phyloP scores from a whole-genome alignment of 441 rosid species.

The Flueggea neowawraea region DNA sequence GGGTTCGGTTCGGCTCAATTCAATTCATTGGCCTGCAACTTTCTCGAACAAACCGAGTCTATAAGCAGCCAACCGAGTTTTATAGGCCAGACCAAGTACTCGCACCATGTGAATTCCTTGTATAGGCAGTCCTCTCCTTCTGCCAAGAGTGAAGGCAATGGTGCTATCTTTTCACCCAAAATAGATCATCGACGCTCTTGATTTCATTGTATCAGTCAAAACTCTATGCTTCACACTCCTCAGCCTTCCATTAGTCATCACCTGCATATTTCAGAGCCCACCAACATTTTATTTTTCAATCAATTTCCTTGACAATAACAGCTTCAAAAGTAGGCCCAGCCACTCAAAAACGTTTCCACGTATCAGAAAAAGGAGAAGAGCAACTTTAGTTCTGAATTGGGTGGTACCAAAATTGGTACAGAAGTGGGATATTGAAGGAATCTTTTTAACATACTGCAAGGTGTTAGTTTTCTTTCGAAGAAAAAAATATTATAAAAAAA shows the following conservation, averaged over 20 bases:
- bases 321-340: not conserved
- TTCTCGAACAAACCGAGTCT: conserved; percentile 71
- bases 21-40: conserved; percentile 13
- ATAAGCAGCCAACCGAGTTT: conserved; percentile 55
- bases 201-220: conserved; percentile 41
- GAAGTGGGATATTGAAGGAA: not conserved
- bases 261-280: conserved; percentile 32
- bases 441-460: not conserved
- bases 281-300: not conserved
- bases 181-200: conserved; percentile 76
- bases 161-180: conserved; percentile 63
- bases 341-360: not conserved
- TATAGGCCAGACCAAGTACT: conserved; percentile 65
- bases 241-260: conserved; percentile 83
- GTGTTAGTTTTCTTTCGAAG: not conserved
- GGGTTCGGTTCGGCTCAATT: not conserved
- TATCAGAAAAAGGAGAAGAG: no score
- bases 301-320: not conserved
- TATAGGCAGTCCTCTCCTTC: conserved; percentile 42
- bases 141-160: conserved; percentile 47
- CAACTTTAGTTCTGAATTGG: not conserved
- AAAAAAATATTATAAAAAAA: not conserved
- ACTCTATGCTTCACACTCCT: conserved; percentile 84
- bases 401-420: not conserved
- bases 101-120: conserved; percentile 72